phyloP scores from a whole-genome alignment of 331 rosid genomes.

The Quercus lobata region DNA sequence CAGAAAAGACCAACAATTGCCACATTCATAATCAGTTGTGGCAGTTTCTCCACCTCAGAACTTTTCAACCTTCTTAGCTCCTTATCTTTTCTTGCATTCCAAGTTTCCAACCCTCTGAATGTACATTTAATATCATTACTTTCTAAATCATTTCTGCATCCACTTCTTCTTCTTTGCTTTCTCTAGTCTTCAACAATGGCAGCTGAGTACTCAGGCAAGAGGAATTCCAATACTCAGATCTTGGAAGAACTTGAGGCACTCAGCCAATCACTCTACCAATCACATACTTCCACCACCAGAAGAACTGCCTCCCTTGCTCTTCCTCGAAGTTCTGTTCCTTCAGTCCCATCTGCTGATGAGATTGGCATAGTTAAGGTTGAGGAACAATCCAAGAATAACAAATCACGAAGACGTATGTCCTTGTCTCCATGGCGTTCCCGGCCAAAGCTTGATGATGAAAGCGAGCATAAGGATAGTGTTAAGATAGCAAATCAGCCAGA shows the following conservation, averaged over 20 bases:
- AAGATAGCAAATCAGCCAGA: constrained; percentile 24
- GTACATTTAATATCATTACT: not conserved
- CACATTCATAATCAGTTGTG: constrained; percentile 19
- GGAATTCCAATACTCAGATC: constrained; percentile 64
- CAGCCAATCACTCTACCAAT: constrained; percentile 72
- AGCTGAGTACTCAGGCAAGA: constrained; percentile 32
- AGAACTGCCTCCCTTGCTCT: constrained; percentile 92
- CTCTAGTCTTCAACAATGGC: constrained; percentile 42
- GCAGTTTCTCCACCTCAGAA: constrained; percentile 31
- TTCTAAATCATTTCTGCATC: not conserved
- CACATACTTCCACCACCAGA: constrained; percentile 57
- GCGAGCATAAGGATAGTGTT: not conserved
- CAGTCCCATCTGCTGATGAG: constrained; percentile 44
- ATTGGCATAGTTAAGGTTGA: constrained; percentile 18
- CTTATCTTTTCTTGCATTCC: constrained; percentile 26
- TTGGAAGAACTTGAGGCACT: constrained; percentile 81
- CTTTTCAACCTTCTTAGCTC: constrained; percentile 18
- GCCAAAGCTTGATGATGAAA: constrained; percentile 47
- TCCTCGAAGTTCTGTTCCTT: constrained; percentile 61
- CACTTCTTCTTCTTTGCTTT: not conserved
- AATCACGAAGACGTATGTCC: constrained; percentile 68
- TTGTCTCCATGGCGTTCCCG: constrained; percentile 89
- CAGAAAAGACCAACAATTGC: constrained; percentile 27
- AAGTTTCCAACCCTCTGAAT: not conserved
- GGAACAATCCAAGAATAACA: constrained; percentile 23